Conservation (phyloP, 2,329 filamentous ascomycete species). For the Xylaria sp. region DNA sequence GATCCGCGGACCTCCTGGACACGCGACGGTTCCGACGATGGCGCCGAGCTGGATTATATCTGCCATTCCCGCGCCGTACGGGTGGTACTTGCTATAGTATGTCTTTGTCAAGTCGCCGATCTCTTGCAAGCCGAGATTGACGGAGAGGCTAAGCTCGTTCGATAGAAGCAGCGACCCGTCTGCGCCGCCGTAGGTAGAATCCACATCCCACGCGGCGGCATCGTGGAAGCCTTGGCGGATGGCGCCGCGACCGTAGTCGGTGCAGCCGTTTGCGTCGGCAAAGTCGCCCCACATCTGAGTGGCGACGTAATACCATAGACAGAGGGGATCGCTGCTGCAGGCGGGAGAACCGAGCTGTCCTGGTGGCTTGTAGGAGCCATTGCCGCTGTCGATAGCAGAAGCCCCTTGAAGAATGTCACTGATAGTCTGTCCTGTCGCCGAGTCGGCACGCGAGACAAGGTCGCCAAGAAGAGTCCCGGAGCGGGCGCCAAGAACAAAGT, state of each 20-base stretch:
- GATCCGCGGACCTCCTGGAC: constrained; percentile 63
- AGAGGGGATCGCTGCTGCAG: constrained; percentile 49
- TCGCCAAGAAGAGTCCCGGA: constrained; percentile 44
- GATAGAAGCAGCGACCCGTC: constrained; percentile 58
- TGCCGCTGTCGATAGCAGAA: constrained; percentile 32
- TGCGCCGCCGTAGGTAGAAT: constrained; percentile 54
- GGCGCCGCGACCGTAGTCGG: constrained; percentile 54
- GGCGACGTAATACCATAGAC: constrained; percentile 55
- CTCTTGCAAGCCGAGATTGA: constrained; percentile 59
- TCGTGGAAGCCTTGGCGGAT: constrained; percentile 61
- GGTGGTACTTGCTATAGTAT: constrained; percentile 54
- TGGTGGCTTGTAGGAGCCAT: constrained; percentile 38
- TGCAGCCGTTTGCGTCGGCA: constrained; percentile 50
- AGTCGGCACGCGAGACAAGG: constrained; percentile 30
- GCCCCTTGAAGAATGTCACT: constrained; percentile 39
- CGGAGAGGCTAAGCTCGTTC: constrained; percentile 53
- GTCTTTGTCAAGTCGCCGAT: constrained; percentile 53
- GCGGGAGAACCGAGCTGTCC: constrained; percentile 40
- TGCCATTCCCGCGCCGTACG: constrained; percentile 58
- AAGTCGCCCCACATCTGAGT: constrained; percentile 52
- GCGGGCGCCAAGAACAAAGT: constrained; percentile 33
- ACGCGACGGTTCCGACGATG: constrained; percentile 59
- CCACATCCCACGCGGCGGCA: constrained; percentile 55
- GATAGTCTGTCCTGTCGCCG: constrained; percentile 39
- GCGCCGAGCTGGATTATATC: constrained; percentile 64